These are phyloP conservation scores for Coemansia sp. DNA, from an alignment of 192 early-diverging fungal species.

Conservation along the genomic window DNA sequence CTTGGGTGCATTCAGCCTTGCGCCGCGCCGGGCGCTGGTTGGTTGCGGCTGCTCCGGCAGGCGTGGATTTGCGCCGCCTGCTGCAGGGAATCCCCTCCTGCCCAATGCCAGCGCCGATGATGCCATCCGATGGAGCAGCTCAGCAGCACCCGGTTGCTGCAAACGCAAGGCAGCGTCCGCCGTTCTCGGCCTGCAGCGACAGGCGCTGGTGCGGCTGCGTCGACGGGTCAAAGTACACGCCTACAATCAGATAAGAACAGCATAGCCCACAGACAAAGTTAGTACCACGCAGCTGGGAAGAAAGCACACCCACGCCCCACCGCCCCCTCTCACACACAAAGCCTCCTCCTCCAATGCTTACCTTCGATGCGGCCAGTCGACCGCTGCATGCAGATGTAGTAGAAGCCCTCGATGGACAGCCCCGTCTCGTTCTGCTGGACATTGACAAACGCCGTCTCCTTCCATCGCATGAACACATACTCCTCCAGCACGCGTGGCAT, in stretches of 20 bases:
- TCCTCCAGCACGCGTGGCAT: constrained; percentile 58
- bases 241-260: constrained; percentile 18
- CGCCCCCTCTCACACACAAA: too few species aligned
- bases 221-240: constrained; percentile 43
- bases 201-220: constrained; percentile 44
- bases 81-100: too few species aligned
- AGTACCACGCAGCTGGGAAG: too few species aligned
- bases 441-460: constrained; percentile 64
- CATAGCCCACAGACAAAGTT: neutral
- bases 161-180: constrained; percentile 26
- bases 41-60: too few species aligned
- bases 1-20: neutral
- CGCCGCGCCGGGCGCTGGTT: too few species aligned
- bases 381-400: constrained; percentile 66
- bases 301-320: neutral
- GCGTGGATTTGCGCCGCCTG: too few species aligned
- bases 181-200: constrained; percentile 23
- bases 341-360: neutral
- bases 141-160: constrained; percentile 31
- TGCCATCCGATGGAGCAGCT: neutral
- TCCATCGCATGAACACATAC: constrained; percentile 73
- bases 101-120: neutral
- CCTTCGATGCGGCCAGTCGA: constrained; percentile 61
- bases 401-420: constrained; percentile 67
- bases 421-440: constrained; percentile 53